Evolutionary conservation across 345 rosid species (phyloP).

Genomic region (Nephelium lappaceum): DNA sequence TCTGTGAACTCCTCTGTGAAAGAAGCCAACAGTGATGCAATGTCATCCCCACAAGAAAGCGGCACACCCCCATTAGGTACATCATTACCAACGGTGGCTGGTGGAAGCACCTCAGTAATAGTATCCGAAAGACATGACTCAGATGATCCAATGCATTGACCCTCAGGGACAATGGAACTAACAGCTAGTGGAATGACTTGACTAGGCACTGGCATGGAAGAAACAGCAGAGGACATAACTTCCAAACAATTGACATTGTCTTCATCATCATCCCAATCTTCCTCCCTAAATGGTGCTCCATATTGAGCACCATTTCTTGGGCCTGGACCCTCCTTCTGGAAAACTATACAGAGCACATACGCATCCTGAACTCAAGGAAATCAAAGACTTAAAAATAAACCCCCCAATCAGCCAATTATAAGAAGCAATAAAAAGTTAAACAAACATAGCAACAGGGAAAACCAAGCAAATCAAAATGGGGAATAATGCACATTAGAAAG

Average conservation of each 20-base stretch:
- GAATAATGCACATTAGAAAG: neutral
- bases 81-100: neutral
- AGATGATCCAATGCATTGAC: constrained; percentile 13
- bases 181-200: constrained; percentile 20
- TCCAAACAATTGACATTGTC: constrained; percentile 27
- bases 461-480: too few relatives aligned
- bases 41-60: constrained; percentile 22
- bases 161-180: constrained; percentile 21
- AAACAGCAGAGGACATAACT: constrained; percentile 19
- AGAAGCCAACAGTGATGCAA: constrained; percentile 31
- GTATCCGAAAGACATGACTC: constrained; percentile 37
- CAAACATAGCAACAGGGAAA: neutral
- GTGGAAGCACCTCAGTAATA: constrained; percentile 22
- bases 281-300: constrained; percentile 77
- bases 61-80: constrained; percentile 14
- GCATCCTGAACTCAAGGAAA: constrained; percentile 50
- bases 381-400: neutral
- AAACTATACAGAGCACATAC: constrained; percentile 59
- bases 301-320: constrained; percentile 77
- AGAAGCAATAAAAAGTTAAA: neutral
- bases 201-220: constrained; percentile 8
- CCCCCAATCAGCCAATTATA: neutral
- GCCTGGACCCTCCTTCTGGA: constrained; percentile 69
- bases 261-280: constrained; percentile 67
- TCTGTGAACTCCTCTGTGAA: constrained; percentile 30